Percentiles rank a stretch among this genome's conserved stretches.
phyloP scores from a whole-genome alignment of 495 filamentous ascomycete genomes.

The Penicillium argentinense region DNA sequence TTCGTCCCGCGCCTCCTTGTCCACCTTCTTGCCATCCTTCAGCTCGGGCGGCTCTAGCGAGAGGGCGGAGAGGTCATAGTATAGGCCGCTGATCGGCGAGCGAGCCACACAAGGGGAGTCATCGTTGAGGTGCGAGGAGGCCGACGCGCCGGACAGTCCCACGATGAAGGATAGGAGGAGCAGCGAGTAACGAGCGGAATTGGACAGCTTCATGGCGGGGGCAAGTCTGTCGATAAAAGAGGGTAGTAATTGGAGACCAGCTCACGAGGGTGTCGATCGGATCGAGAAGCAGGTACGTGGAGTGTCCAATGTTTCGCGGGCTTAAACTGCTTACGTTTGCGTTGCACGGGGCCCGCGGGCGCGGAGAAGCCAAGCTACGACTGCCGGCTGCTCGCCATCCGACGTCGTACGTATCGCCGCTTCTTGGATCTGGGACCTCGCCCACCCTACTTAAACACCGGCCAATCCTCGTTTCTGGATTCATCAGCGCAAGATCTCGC shows the following conservation, averaged over 20 bases:
- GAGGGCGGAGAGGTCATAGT: constrained; percentile 86
- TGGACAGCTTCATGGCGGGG: constrained; percentile 23
- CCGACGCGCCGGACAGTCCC: constrained; percentile 23
- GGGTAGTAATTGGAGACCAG: constrained; percentile 14
- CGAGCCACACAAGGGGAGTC: constrained; percentile 72
- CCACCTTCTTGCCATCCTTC: constrained; percentile 55
- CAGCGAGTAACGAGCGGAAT: constrained; percentile 20
- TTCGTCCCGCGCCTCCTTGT: constrained; percentile 59
- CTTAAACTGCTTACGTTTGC: not conserved
- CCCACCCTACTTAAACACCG: not conserved
- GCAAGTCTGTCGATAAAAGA: constrained; percentile 4
- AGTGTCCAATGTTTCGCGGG: not conserved
- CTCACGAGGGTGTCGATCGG: constrained; percentile 5
- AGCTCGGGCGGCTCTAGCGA: constrained; percentile 52
- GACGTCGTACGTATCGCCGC: constrained; percentile 20
- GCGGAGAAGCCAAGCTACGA: not conserved
- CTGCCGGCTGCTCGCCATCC: constrained; percentile 20
- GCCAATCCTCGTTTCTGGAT: not conserved
- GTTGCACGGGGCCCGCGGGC: not conserved
- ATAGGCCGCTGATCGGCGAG: constrained; percentile 70
- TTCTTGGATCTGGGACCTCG: not conserved
- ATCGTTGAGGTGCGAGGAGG: constrained; percentile 28
- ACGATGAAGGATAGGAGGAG: constrained; percentile 18
- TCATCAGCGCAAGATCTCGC: not conserved
- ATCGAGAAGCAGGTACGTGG: not conserved